A percentile compares a stretch with the other conserved stretches of the same genome.
Evolutionary conservation across 1,284 basidiomycete genomes (phyloP).

Genomic region (Pascua guehoae): DNA sequence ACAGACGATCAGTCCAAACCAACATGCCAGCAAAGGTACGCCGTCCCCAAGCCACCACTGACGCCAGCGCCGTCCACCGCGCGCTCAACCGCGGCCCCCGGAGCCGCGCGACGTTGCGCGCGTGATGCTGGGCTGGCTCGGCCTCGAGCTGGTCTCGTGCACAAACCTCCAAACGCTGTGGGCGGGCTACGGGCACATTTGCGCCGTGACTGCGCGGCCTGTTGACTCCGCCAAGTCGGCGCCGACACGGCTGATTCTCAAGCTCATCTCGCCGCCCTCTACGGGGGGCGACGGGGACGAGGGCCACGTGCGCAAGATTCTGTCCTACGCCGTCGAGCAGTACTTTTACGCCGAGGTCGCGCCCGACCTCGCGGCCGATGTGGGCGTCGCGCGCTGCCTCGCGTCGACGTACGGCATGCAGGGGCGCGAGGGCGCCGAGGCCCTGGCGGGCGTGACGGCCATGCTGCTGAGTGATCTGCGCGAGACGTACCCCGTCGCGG

Average conservation of each 20-base stretch:
- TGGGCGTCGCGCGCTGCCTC: conserved; percentile 8
- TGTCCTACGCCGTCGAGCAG: conserved; percentile 19
- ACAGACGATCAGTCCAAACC: too few relatives aligned
- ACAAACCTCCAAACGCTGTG: conserved; percentile 15
- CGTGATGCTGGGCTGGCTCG: conserved; percentile 5
- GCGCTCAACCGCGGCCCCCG: background rate
- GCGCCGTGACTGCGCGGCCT: conserved; percentile 4
- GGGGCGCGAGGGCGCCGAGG: background rate
- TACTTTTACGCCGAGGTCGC: conserved; percentile 12
- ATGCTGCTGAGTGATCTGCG: conserved; percentile 11
- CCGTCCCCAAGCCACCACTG: background rate
- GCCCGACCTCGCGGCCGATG: background rate
- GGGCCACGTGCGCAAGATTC: conserved; percentile 18
- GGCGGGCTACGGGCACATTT: conserved; percentile 19
- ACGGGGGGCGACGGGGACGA: conserved; percentile 4
- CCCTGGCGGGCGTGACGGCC: conserved; percentile 1
- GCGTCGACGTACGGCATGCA: background rate
- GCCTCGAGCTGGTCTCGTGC: background rate
- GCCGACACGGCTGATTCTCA: conserved; percentile 8
- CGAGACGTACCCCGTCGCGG: conserved; percentile 5
- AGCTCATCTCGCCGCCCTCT: conserved; percentile 10
- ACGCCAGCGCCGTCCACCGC: background rate
- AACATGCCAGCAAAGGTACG: too few relatives aligned
- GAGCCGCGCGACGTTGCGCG: conserved; percentile 1
- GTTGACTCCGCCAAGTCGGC: background rate